phyloP scores from a whole-genome alignment of 1,284 basidiomycete species.

The Moniliophthora roreri region DNA sequence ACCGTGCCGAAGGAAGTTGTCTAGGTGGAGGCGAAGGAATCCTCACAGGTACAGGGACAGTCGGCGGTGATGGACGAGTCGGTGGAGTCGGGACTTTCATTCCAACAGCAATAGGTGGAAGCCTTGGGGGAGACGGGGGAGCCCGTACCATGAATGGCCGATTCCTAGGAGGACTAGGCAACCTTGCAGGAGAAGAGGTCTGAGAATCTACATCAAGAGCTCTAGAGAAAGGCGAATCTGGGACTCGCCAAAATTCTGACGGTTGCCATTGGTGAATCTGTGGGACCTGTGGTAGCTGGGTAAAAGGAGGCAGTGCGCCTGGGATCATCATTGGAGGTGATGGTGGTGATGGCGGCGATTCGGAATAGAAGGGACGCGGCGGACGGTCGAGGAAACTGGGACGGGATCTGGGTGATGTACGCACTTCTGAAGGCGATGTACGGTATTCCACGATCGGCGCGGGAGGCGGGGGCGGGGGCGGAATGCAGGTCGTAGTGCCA shows the following conservation, averaged over 20 bases:
- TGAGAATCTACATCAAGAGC: too few species aligned
- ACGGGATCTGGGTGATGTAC: constrained; percentile 4
- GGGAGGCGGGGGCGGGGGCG: neutral
- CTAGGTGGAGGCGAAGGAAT: too few species aligned
- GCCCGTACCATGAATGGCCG: too few species aligned
- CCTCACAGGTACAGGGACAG: too few species aligned
- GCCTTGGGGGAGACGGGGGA: too few species aligned
- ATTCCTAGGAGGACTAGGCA: too few species aligned
- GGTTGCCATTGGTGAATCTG: constrained; percentile 2
- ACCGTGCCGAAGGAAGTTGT: too few species aligned
- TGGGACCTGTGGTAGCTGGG: constrained; percentile 20
- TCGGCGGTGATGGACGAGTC: too few species aligned
- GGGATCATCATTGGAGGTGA: constrained; percentile 20
- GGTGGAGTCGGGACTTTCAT: too few species aligned
- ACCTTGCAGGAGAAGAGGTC: too few species aligned
- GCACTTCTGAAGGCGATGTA: constrained; percentile 14
- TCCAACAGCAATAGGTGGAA: too few species aligned
- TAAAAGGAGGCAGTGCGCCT: constrained; percentile 18
- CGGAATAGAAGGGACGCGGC: constrained; percentile 23
- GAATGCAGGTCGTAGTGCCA: neutral
- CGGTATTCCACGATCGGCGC: constrained; percentile 11
- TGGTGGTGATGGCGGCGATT: constrained; percentile 18
- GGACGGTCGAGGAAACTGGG: constrained; percentile 6
- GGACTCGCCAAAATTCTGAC: constrained; percentile 4
- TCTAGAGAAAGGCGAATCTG: neutral